Evolutionary conservation across 257 asterid genomes (phyloP), one percentile per base, ranked within the genome.

Genomic region (Capsicum baccatum): DNA sequence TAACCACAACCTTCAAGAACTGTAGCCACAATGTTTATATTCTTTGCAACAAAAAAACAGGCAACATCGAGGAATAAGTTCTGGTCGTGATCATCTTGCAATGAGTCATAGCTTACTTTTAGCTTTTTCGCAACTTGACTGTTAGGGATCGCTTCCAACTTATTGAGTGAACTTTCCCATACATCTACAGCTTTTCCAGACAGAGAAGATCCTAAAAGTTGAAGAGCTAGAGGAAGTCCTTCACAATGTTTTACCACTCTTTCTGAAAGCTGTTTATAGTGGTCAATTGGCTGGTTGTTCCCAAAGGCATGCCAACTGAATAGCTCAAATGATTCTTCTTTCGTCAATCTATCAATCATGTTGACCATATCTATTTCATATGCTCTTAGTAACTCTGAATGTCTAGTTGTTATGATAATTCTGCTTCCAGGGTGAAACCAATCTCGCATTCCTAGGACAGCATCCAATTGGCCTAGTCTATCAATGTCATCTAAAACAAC

Each of bases 291-390:
- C 15, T 15, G 35, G 54, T 62, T 74, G 76, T 83, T 48, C n/a
- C 82, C 76, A 76, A 83, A 83, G 78, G 86, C 83, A 47, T 83
- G 86, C 78, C 86, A 83, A 73, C 86, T 83, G 26, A 83, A 83
- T 47, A 67, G 68, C 37, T 68, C 63, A 16, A 39, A 68, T 56
- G 79, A 67, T 58, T 83, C 85, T 14, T 66, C 80, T 11, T 83
- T 14, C 9, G 56, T 67, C 80, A 50, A 50, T 50, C 56, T 9
- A 50, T 50, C 56, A 4, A 50, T 14, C 14, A 9, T 52, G 56
- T 52, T 52, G 13, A 52, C 13, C 56, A 52, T 52, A 52, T 52
- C 44, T 39, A 83, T 50, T 56, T 56, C 60, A 56, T 14, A 14
- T 14, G 60, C 60, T 15, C 60, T 14, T 56, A 14, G 7, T 14